Conservation (phyloP, 768 basidiomycete genomes). For the Tulasnella sp. region DNA sequence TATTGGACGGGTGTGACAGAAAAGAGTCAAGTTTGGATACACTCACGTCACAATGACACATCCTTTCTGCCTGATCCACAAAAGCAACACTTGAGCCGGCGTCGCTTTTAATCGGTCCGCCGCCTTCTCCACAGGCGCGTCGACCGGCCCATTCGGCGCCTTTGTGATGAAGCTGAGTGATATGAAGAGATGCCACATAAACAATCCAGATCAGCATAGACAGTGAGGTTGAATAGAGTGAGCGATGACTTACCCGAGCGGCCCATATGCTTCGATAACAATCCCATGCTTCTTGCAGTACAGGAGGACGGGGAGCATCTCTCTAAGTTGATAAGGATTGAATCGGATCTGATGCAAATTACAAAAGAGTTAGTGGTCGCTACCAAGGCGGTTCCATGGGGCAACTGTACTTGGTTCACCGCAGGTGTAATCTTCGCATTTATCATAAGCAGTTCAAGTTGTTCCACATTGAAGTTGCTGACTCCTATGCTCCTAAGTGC, state of each 20-base stretch:
- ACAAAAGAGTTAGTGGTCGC: background rate
- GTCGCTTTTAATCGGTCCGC: conserved; percentile 45
- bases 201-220: no score
- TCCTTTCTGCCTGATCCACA: conserved; percentile 59
- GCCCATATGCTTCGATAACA: conserved; percentile 54
- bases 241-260: conserved; percentile 40
- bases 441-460: conserved; percentile 44
- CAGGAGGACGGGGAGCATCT: conserved; percentile 45
- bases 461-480: conserved; percentile 48
- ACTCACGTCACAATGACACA: conserved; percentile 56
- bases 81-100: conserved; percentile 52
- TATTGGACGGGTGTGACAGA: no score
- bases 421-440: conserved; percentile 46
- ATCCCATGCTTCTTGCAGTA: conserved; percentile 47
- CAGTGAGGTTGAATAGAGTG: background rate
- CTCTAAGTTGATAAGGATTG: conserved; percentile 60
- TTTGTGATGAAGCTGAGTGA: conserved; percentile 52
- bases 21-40: background rate
- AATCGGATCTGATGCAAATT: conserved; percentile 44
- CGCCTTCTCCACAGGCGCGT: conserved; percentile 39
- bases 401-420: conserved; percentile 52
- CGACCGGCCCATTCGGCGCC: conserved; percentile 52
- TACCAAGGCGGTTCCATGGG: background rate
- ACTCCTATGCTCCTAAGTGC: conserved; percentile 56
- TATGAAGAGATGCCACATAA: no score